Percentiles rank a stretch among this genome's conserved stretches.
Evolutionary conservation across 2,329 filamentous ascomycete genomes (phyloP).

Genomic region (Knoxdaviesia capensis): DNA sequence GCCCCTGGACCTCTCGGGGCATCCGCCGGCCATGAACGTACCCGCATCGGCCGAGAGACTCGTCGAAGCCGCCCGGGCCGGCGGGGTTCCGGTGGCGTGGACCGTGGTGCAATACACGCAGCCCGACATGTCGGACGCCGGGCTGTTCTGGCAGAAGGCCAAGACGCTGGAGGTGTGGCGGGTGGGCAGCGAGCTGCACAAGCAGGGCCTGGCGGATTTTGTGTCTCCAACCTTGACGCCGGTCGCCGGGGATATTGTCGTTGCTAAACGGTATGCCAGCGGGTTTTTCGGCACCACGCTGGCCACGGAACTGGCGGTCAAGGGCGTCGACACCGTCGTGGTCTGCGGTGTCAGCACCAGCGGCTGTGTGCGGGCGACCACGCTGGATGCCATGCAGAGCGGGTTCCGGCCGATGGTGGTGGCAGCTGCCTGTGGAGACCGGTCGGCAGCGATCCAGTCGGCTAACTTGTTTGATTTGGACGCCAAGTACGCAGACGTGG

Average conservation of each 20-base stretch:
- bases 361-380: conserved; percentile 22
- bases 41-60: conserved; percentile 18
- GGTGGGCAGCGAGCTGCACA: conserved; percentile 11
- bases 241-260: conserved; percentile 12
- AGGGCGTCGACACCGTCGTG: conserved; percentile 20
- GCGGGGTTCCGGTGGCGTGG: conserved; percentile 20
- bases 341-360: conserved; percentile 25
- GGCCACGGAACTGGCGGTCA: conserved; percentile 15
- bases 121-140: conserved; percentile 22
- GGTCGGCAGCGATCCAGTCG: conserved; percentile 20
- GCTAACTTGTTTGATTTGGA: conserved; percentile 23
- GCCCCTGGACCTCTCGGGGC: conserved; percentile 17
- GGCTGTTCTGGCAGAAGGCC: conserved; percentile 20
- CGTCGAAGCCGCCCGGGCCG: conserved; percentile 17
- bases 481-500: conserved; percentile 24
- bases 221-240: conserved; percentile 14
- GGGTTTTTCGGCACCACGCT: conserved; percentile 25
- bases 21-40: conserved; percentile 14
- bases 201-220: conserved; percentile 16
- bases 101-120: conserved; percentile 20
- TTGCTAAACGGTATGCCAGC: conserved; percentile 21
- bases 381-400: conserved; percentile 21
- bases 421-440: conserved; percentile 22
- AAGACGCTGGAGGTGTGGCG: conserved; percentile 20
- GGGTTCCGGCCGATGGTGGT: conserved; percentile 25